Base-by-base conservation (phyloP, 805 yeast genomes). In the Lipomyces chichibuensis region DNA sequence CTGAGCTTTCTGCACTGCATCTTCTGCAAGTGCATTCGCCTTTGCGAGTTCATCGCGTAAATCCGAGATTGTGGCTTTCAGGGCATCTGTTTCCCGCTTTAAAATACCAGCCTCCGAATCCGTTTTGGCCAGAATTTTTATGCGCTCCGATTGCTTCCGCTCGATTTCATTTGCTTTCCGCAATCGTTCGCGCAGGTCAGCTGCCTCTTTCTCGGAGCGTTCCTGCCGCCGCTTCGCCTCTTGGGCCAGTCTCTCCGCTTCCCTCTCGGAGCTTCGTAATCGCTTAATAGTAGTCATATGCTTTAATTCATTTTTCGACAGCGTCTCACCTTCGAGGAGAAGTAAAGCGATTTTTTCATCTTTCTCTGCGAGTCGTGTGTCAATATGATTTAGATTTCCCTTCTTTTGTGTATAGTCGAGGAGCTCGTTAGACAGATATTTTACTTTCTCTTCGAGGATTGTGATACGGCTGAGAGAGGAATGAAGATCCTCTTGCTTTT, bases 281-380 rank as follows among this genome's bases (percentile, higher is more conserved):
- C 83, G 82, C 69, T 90, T 90, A 60, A 93, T 85, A 0, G 87
- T 81, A 53, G 87, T 90, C 71, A 85, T 87, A 62, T 87, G 82
- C 71, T 84, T 85, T 33, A 91, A 81, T 73, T 94, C 98, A 67
- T 85, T 87, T 66, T 83, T 83, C 0, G 95, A 86, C 51, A 92
- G 77, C 29, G 84, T 85, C 69, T 89, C 88, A 3, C 97, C 97
- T 77, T 92, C 97, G 63, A 84, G 86, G 74, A 90, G 75, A 35
- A 93, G 78, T 65, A 88, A 87, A 20, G 84, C 83, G 32, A 93
- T 86, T 37, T 86, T 84, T 13, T 80, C 83, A 61, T 92, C 91
- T 80, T 88, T 72, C 77, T 85, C 73, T 69, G 78, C 58, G 77
- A 76, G 66, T 29, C 58, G 63, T 59, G 56, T 69, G 63, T 64